Base-by-base conservation (phyloP, 2,329 filamentous ascomycete genomes). In the Phialophora expanda region DNA sequence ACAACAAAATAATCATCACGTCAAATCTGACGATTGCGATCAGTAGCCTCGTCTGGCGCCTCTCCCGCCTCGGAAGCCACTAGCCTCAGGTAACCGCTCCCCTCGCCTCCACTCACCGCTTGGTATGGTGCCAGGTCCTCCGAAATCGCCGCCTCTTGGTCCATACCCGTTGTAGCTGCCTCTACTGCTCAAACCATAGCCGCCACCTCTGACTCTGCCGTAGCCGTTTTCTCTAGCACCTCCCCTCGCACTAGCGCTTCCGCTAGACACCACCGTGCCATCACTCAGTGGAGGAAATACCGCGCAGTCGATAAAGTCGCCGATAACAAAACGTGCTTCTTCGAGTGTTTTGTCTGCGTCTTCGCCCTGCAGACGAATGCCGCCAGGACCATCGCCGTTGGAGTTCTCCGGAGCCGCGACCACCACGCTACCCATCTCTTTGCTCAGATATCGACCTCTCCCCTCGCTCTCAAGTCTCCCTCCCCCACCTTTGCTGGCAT, bases 261-360 rank as follows among this genome's bases (percentile, higher is more conserved):
- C 80, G 80, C 12, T 84, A 81, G n/a, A 85, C 81, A 9, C 81
- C 73, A 44, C 88, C 34, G 86, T 86, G 0, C 93, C 93, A 75
- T 94, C 90, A 34, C 86, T 81, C 28, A 90, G 80, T 0, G 92
- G 91, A 50, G 91, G 89, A 63, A 94, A 81, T 66, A 97, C 88
- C 4, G 92, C 91, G 76, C 91, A 94, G 65, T 90, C 89, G 48
- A 98, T 84, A 75, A 90, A 96, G 77, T 98, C 94, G 0, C 94
- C 94, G 68, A 95, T 90, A 11, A 97, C 90, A 74, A 97, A 96
- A 24, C 89, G 86, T 38, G 86, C 88, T 61, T 96, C 91, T 44
- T 83, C 83, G 34, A 98, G 79, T 8, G 91, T 93, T 80, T 90
- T 94, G 30, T 88, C 83, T 11, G 87, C 85, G 30, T 91, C 88